phyloP scores from a whole-genome alignment of 1,284 basidiomycete genomes.

The Cutaneotrichosporon sp. region DNA sequence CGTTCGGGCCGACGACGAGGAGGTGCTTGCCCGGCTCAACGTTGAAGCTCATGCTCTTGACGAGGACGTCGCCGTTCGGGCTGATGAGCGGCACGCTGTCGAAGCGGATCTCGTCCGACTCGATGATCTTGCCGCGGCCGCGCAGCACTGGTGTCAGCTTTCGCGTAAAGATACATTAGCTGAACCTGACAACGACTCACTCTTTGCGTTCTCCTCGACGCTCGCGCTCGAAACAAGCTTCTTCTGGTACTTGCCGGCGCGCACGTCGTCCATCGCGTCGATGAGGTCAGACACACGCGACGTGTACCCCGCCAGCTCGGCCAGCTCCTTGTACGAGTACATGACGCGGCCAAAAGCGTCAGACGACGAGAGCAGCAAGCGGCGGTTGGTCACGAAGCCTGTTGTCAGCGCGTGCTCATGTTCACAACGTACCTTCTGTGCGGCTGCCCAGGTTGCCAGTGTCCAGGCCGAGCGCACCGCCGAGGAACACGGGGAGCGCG shows the following conservation, averaged over 20 bases:
- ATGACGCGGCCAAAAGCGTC: conserved; percentile 68
- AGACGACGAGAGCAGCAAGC: conserved; percentile 70
- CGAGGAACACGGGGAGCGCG: conserved; percentile 91
- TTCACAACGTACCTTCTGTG: conserved; percentile 72
- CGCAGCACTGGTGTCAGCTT: conserved; percentile 65
- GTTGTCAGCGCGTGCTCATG: neutral
- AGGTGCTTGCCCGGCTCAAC: conserved; percentile 91
- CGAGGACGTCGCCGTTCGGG: conserved; percentile 90
- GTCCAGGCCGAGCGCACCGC: conserved; percentile 69
- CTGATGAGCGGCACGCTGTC: conserved; percentile 93
- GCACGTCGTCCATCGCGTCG: conserved; percentile 88
- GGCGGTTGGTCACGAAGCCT: conserved; percentile 95
- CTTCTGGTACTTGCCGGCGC: conserved; percentile 84
- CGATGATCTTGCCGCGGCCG: conserved; percentile 74
- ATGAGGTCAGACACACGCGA: conserved; percentile 87
- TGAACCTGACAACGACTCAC: no score
- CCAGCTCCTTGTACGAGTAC: conserved; percentile 94
- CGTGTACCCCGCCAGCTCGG: conserved; percentile 94
- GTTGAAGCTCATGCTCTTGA: conserved; percentile 80
- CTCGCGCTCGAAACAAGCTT: conserved; percentile 73
- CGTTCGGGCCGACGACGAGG: conserved; percentile 90
- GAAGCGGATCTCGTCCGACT: conserved; percentile 82
- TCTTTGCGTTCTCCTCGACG: conserved; percentile 74
- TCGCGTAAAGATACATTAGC: no score
- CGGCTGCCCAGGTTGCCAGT: conserved; percentile 72